Evolutionary conservation across 257 asterid genomes (phyloP), one percentile per base, ranked within the genome.

Genomic region (Solanum corneliomulleri): DNA sequence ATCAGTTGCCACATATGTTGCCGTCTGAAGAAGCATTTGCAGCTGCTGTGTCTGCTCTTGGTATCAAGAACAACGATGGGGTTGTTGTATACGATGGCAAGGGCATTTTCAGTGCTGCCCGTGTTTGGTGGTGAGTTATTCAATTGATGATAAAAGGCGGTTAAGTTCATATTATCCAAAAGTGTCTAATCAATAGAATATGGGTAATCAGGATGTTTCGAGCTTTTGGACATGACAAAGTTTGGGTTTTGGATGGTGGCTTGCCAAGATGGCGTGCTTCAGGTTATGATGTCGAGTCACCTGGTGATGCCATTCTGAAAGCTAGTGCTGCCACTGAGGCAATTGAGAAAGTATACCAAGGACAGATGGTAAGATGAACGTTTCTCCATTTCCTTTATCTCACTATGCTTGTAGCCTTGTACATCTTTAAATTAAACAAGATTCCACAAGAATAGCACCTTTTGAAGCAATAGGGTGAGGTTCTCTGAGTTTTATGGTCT

Each of bases 261-360:
- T 90, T 97, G 86, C 96, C 99, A 16, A 94, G 95, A 85, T 97
- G 99, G 99, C 96, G 96, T 86, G 96, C 94, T 84, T 91, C 98
- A 64, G 98, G 97, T 86, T 92, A 88, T 87, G 95, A 92, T 86
- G 93, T 92, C 69, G 99, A 97, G 92, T 97, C 99, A 12, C 95
- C 99, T 56, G 89, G 98, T 85, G 99, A 95, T 92, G 93, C 95
- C 77, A 97, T 97, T 90, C 89, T 97, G 91, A 96, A 97, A 91
- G 97, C 98, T 86, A 97, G 98, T 90, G 98, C 98, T 88, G 99
- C 99, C 64, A 95, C 94, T 87, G 99, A 96, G 90, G 98, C 99
- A 83, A 94, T 97, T 86, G 98, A 96, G 93, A 92, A 93, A 92
- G 98, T 92, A 47, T 95, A 97, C 88, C 93, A 93, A 89, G 98